These are phyloP conservation scores for Epichloe brachyelytri DNA, from an alignment of 2,329 filamentous ascomycete genomes.

Conservation along the genomic window DNA sequence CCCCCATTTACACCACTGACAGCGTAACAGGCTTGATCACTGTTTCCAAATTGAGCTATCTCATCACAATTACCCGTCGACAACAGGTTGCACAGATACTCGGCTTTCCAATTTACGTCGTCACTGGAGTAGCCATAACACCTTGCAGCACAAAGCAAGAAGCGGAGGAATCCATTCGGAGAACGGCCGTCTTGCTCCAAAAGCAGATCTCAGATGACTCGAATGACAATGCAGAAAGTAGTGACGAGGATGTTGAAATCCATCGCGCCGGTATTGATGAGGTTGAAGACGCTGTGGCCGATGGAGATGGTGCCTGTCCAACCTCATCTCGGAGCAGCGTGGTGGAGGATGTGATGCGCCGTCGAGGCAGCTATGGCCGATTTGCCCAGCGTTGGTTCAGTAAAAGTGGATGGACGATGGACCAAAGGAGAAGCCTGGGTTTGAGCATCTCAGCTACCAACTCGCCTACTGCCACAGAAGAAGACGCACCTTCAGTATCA, in stretches of 20 bases:
- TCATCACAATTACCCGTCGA: slow-evolving; percentile 75
- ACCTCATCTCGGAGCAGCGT: slow-evolving; percentile 46
- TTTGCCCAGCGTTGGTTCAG: slow-evolving; percentile 92
- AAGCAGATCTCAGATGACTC: slow-evolving; percentile 25
- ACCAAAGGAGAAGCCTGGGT: slow-evolving; percentile 56
- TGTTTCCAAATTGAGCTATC: slow-evolving; percentile 67
- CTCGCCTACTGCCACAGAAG: slow-evolving; percentile 9
- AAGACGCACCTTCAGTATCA: slow-evolving; percentile 7
- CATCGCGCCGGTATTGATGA: slow-evolving; percentile 26
- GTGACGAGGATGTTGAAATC: slow-evolving; percentile 31
- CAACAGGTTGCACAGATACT: slow-evolving; percentile 81
- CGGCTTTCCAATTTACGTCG: slow-evolving; percentile 70
- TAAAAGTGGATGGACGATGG: slow-evolving; percentile 64
- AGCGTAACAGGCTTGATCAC: slow-evolving; percentile 60
- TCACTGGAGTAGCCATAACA: slow-evolving; percentile 84
- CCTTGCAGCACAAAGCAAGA: slow-evolving; percentile 67
- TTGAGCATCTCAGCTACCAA: slow-evolving; percentile 35
- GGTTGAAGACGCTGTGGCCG: slow-evolving; percentile 27
- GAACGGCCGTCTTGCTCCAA: slow-evolving; percentile 36
- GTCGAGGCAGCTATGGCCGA: slow-evolving; percentile 70
- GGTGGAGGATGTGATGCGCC: slow-evolving; percentile 77
- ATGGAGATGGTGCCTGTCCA: slow-evolving; percentile 20
- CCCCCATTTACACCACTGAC: slow-evolving; percentile 2
- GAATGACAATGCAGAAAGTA: slow-evolving; percentile 31
- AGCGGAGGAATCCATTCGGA: slow-evolving; percentile 57